Evolutionary conservation across 441 rosid genomes (phyloP).

Genomic region (Populus tomentosa): DNA sequence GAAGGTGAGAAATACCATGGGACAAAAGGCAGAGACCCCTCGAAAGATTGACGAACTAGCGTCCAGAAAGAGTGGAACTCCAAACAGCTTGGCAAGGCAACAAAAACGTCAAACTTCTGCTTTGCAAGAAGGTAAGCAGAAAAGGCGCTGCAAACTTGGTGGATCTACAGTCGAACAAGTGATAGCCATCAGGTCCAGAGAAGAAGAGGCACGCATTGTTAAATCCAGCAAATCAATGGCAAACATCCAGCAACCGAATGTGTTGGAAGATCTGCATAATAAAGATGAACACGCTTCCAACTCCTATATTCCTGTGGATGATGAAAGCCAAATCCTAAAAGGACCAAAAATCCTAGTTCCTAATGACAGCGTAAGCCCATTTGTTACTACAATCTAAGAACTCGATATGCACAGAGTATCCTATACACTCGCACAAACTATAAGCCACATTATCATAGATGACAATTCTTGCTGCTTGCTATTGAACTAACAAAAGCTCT

Average conservation of each 20-base stretch:
- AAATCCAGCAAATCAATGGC: constrained; percentile 25
- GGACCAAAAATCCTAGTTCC: constrained; percentile 30
- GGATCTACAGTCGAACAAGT: constrained; percentile 19
- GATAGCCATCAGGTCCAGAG: constrained; percentile 25
- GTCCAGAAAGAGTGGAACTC: constrained; percentile 31
- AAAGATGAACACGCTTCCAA: constrained; percentile 22
- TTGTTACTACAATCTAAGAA: background rate
- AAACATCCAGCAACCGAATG: constrained; percentile 14
- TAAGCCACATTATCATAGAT: background rate
- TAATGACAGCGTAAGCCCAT: constrained; percentile 44
- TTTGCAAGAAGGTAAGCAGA: constrained; percentile 37
- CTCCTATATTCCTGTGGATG: constrained; percentile 11
- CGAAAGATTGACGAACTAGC: constrained; percentile 36
- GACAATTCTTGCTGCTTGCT: background rate
- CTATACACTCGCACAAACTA: constrained; percentile 4
- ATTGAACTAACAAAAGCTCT: constrained; percentile 14
- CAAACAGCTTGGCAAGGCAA: constrained; percentile 29
- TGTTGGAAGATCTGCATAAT: constrained; percentile 20
- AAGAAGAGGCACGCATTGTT: constrained; percentile 30
- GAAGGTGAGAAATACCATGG: constrained; percentile 30
- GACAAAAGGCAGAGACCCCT: constrained; percentile 28
- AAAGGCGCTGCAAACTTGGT: constrained; percentile 24
- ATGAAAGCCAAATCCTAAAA: constrained; percentile 20
- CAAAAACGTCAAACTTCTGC: constrained; percentile 28
- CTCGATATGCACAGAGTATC: background rate